Percentiles rank a stretch among this genome's conserved stretches.
Evolutionary conservation across 352 stramenopile species (phyloP).

Genomic region (Aphanomyces cochlioides): DNA sequence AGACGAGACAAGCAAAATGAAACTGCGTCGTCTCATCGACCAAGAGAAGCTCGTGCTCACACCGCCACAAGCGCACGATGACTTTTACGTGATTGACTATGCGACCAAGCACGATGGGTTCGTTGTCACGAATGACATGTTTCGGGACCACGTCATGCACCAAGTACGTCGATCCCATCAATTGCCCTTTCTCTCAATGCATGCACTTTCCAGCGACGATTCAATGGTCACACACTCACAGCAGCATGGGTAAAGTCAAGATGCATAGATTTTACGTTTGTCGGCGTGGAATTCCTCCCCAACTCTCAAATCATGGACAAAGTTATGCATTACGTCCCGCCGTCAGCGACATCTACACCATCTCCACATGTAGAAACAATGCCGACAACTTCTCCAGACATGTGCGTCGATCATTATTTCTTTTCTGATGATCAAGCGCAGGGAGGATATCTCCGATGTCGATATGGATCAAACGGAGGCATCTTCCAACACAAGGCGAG

Average conservation of each 20-base stretch:
- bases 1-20: conserved; percentile 30
- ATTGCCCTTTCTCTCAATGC: neutral
- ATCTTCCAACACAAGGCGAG: conserved; percentile 16
- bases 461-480: conserved; percentile 1
- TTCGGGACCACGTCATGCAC: conserved; percentile 81
- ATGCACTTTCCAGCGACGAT: conserved; percentile 19
- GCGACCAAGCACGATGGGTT: conserved; percentile 82
- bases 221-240: conserved; percentile 47
- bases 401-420: too few relatives aligned
- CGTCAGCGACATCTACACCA: neutral
- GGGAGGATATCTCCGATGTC: neutral
- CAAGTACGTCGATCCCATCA: conserved; percentile 38
- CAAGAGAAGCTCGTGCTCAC: conserved; percentile 68
- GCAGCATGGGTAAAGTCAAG: conserved; percentile 57
- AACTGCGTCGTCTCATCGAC: conserved; percentile 57
- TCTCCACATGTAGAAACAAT: neutral
- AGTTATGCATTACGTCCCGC: conserved; percentile 42
- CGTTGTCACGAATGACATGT: conserved; percentile 91
- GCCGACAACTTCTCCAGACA: too few relatives aligned
- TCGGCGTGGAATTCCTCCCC: conserved; percentile 85
- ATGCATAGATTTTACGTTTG: conserved; percentile 88
- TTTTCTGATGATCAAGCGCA: too few relatives aligned
- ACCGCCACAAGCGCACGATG: conserved; percentile 81
- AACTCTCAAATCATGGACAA: conserved; percentile 82
- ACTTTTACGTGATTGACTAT: conserved; percentile 91